A percentile compares a stretch with the other conserved stretches of the same genome.
These are phyloP conservation scores for barley (Hordeum vulgare) DNA, from an alignment of 176 grass and related monocot species.

Conservation along the genomic window MorexV3_pseudomolecules_assembly NC_058520.1:490938314-490938813, in stretches of 20 bases:
- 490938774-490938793: conserved; percentile 12
- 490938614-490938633: conserved; percentile 50
- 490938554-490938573: conserved; percentile 53
- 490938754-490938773: conserved; percentile 63
- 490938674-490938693: conserved; percentile 26
- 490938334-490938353: conserved; percentile 49
- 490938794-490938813: conserved; percentile 4
- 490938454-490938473: conserved; percentile 97
- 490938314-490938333: conserved; percentile 49
- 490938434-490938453: conserved; percentile 69
- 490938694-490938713: conserved; percentile 9
- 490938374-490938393: conserved; percentile 21
- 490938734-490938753: conserved; percentile 15
- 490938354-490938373: conserved; percentile 32
- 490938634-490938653: conserved; percentile 75
- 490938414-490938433: conserved; percentile 50
- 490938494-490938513: conserved; percentile 64
- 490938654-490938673: conserved; percentile 44
- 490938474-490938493: conserved; percentile 64
- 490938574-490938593: conserved; percentile 38
- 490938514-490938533: conserved; percentile 53
- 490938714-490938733: conserved; percentile 26
- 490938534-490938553: conserved; percentile 42
- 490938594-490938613: conserved; percentile 72
- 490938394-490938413: conserved; percentile 44